Base-by-base conservation (phyloP, 1,139 yeast species). In the Protomyces gravidus region DNA sequence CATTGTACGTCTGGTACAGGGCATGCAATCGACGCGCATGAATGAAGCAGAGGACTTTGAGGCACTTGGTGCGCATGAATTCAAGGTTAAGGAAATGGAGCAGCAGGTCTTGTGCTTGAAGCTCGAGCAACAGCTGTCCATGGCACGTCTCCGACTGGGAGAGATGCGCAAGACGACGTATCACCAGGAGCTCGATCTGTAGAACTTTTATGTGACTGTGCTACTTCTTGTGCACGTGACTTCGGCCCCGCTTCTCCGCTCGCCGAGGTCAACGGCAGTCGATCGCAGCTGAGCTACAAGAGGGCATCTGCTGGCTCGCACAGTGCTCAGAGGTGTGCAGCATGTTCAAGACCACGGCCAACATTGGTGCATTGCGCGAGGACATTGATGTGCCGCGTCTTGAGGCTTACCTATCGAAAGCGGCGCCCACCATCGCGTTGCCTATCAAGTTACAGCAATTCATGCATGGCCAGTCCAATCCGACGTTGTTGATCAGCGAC, bases 61-160 rank as follows among this genome's bases (percentile, higher is more conserved):
- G 33, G 80, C 79, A 67, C 73, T 88, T 63, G 79, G 89, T 15
- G 81, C 88, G 21, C 89, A 87, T 69, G 95, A 88, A 71, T 89
- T 89, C 67, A 86, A 86, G 72, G 86, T 95, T 0, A 79, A 83
- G 28, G 95, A 90, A 69, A 88, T 89, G 96, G 95, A 89, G 68
- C 96, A 89, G 72, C 96, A 89, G 71, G 96, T 89, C 13, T 90
- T 87, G 70, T 89, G 89, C 50, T 78, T 89, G 71, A 86, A 87
- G 71, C 75, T 89, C 63, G 96, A 89, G 68, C 87, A 87, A 67
- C 80, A 84, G 62, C 76, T 88, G 66, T 75, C 75, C 56, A 71
- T 81, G 11, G 95, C 96, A 0, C 80, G 96, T 70, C 87, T 86
- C 73, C 80, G 87, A 68, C 76, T 89, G 64, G 95, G 95, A 33